Conservation (phyloP, 2,329 filamentous ascomycete species). For the Paraconiothyrium sp. region DNA sequence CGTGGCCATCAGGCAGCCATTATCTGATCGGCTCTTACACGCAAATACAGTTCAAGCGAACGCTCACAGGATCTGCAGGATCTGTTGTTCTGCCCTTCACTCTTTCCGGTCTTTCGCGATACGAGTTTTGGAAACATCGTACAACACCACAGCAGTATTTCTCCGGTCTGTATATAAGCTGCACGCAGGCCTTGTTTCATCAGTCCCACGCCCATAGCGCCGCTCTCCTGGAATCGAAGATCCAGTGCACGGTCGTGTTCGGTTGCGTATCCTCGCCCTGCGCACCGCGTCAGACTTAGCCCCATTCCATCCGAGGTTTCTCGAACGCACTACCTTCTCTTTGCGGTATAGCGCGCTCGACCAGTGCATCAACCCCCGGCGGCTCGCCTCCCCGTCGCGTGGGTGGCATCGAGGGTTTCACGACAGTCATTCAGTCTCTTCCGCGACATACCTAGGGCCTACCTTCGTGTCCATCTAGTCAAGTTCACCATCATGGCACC, state of each 20-base stretch:
- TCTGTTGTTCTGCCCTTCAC: not conserved
- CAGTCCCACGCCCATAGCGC: not conserved
- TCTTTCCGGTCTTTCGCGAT: not conserved
- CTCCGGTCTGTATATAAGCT: not conserved
- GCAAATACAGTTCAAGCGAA: not conserved
- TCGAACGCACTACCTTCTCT: conserved; percentile 11
- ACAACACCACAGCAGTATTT: not conserved
- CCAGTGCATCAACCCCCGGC: conserved; percentile 3
- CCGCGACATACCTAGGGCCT: conserved; percentile 11
- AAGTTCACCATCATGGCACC: conserved; percentile 14
- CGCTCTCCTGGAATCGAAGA: not conserved
- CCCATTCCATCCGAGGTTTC: not conserved
- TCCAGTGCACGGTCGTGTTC: not conserved
- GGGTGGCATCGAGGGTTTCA: conserved; percentile 4
- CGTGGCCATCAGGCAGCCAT: not conserved
- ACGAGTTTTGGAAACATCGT: not conserved
- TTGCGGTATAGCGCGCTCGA: conserved; percentile 5
- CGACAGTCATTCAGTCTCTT: conserved; percentile 1
- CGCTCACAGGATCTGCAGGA: not conserved
- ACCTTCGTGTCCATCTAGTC: conserved; percentile 1
- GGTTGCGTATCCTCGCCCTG: not conserved
- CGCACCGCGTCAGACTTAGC: conserved; percentile 3
- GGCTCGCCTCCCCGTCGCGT: conserved; percentile 4
- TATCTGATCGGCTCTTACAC: not conserved
- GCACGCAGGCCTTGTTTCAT: not conserved